phyloP scores from a whole-genome alignment of 495 filamentous ascomycete genomes.

The Lepidopterella palustris region DNA sequence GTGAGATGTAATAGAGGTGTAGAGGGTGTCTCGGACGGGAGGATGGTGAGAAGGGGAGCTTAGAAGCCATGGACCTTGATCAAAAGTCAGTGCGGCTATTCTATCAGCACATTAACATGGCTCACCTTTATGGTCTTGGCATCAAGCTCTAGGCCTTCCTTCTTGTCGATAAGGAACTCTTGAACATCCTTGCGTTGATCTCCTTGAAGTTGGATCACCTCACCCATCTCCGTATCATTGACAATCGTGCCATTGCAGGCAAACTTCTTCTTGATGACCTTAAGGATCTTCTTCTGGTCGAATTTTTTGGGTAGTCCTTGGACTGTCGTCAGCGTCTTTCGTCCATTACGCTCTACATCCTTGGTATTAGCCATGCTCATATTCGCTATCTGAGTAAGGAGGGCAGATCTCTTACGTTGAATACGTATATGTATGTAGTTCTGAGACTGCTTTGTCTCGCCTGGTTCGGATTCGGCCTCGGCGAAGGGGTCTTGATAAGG shows the following conservation, averaged over 20 bases:
- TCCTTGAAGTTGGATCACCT: conserved; percentile 99
- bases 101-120: neutral
- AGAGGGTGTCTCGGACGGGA: neutral
- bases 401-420: conserved; percentile 97
- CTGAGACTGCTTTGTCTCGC: conserved; percentile 85
- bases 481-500: conserved; percentile 86
- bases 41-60: conserved; percentile 25
- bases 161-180: conserved; percentile 93
- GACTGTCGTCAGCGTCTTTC: conserved; percentile 99
- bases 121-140: conserved; percentile 93
- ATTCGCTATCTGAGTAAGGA: neutral
- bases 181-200: conserved; percentile 98
- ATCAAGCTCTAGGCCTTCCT: conserved; percentile 84
- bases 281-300: conserved; percentile 98
- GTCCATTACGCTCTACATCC: conserved; percentile 93
- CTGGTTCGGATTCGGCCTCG: conserved; percentile 99
- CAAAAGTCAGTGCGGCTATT: neutral
- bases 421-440: conserved; percentile 99
- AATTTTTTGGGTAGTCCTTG: conserved; percentile 98
- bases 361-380: conserved; percentile 7
- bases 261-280: conserved; percentile 99
- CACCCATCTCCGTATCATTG: conserved; percentile 92
- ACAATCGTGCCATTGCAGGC: conserved; percentile 99
- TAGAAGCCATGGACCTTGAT: conserved; percentile 71
- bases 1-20: neutral